Evolutionary conservation across 768 basidiomycete species (phyloP), one percentile per base, ranked within the genome.

Genomic region (Kwoniella botswanensis): DNA sequence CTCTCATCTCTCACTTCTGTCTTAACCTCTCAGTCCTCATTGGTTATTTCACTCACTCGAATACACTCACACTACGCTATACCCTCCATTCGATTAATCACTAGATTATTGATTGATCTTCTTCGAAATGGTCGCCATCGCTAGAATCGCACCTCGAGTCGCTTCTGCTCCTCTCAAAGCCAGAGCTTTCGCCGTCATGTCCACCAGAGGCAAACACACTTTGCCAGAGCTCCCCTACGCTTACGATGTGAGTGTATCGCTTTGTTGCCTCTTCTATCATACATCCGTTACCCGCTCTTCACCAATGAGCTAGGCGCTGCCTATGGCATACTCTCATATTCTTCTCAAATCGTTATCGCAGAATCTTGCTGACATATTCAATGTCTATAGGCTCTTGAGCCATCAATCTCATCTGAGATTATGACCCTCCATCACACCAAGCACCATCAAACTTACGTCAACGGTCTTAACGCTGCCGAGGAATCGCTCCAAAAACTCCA

Each of bases 371-470:
- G 57, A 59, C 10, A 11, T 17, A 41, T 13, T 12, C 26, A 17
- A n/a, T 11, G 12, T n/a, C n/a, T 59, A 1, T 71, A 84, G 84
- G 84, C 89, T 63, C 92, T 98, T 81, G 92, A 95, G 87, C 94
- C 94, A n/a, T 90, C 89, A 86, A 96, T 98, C 86, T 92, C 89
- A 44, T 82, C 87, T 82, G 88, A 95, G 86, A 98, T 97, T 85
- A 98, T 96, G 94, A 88, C 86, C 67, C 91, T 96, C 62, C 94
- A 98, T 85, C 94, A 98, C 87, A 89, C 87, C 73, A 95, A 94
- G 87, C 94, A 98, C 82, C 94, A 98, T 82, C 93, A 94, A 87
- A 91, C 93, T 65, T 97, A 97, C 79, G 93, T 96, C 65, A 95
- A 89, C 78, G 91, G 90, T 1, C 88, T 98, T 83, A 98, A 96